Conservation (phyloP, 2,329 filamentous ascomycete genomes). For the Cadophora sp. region DNA sequence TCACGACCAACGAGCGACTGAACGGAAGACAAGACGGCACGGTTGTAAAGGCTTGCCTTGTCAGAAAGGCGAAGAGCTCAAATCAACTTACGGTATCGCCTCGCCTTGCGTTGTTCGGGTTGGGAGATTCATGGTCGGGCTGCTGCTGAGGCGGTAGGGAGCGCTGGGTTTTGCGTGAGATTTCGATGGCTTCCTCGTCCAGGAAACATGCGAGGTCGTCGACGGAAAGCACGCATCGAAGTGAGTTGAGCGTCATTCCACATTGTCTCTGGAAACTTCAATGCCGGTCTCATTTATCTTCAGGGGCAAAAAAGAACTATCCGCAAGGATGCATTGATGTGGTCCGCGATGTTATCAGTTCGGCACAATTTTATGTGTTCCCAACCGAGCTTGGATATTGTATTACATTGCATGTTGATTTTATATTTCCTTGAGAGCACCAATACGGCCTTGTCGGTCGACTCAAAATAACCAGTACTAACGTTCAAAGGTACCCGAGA, state of each 20-base stretch:
- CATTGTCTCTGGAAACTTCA: neutral
- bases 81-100: neutral
- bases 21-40: slow-evolving; percentile 1
- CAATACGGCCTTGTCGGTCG: neutral
- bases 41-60: too few relatives aligned
- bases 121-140: neutral
- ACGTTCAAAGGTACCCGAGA: slow-evolving; percentile 12
- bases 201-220: slow-evolving; percentile 15
- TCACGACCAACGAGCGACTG: neutral
- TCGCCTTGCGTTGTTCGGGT: neutral
- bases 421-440: neutral
- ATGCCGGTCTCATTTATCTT: neutral
- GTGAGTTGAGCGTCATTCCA: slow-evolving; percentile 2
- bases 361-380: too few relatives aligned
- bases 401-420: neutral
- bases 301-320: neutral
- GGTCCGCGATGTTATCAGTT: too few relatives aligned
- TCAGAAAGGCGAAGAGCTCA: too few relatives aligned
- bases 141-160: slow-evolving; percentile 3
- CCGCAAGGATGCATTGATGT: neutral
- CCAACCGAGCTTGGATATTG: too few relatives aligned
- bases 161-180: neutral
- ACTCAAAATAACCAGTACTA: neutral
- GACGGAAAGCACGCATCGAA: slow-evolving; percentile 10
- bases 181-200: slow-evolving; percentile 8